phyloP scores from a whole-genome alignment of 257 asterid species.

The Salvia rosmarinus region DNA sequence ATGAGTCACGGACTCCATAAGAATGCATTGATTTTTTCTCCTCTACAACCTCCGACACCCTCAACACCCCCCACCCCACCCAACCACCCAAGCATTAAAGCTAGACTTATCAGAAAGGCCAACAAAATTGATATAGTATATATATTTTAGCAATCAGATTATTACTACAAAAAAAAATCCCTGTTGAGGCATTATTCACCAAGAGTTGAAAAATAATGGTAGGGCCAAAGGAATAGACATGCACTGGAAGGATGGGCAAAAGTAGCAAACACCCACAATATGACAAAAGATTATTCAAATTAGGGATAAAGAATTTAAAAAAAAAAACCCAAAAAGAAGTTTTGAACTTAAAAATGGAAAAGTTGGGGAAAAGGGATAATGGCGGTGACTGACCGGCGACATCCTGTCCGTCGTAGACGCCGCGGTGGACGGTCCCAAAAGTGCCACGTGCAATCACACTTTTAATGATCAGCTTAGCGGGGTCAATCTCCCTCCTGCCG shows the following conservation, averaged over 20 bases:
- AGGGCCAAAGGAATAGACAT: conserved; percentile 31
- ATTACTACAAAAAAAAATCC: not conserved
- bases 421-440: conserved; percentile 85
- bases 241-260: conserved; percentile 27
- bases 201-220: conserved; percentile 24
- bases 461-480: conserved; percentile 65
- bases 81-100: conserved; percentile 37
- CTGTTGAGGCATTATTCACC: not conserved
- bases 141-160: too few species aligned
- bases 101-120: conserved; percentile 34
- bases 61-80: conserved; percentile 35
- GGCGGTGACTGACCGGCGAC: conserved; percentile 69
- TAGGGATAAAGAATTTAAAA: not conserved
- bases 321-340: not conserved
- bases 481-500: conserved; percentile 86
- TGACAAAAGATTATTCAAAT: conserved; percentile 35
- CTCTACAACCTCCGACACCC: conserved; percentile 6
- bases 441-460: conserved; percentile 80
- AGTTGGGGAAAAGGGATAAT: not conserved
- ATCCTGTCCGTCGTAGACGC: conserved; percentile 72
- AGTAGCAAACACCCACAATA: conserved; percentile 26
- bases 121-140: too few species aligned
- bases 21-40: conserved; percentile 42
- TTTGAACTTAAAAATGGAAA: conserved; percentile 16
- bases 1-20: conserved; percentile 71